A percentile compares a stretch with the other conserved stretches of the same genome.
phyloP scores from a whole-genome alignment of 257 asterid genomes.

The Solanum habrochaites region DNA sequence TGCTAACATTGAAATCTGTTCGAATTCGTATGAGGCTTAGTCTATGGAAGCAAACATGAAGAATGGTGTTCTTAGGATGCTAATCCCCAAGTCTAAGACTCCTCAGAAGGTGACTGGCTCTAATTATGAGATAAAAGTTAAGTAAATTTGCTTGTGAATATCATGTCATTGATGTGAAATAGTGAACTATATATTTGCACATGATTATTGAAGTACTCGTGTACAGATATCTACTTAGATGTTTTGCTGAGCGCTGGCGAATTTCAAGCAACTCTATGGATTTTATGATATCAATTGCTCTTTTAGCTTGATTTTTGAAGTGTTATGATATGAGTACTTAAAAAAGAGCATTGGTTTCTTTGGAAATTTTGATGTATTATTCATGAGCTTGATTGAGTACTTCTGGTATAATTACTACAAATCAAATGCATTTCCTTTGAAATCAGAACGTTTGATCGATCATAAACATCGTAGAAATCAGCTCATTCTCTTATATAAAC shows the following conservation, averaged over 20 bases:
- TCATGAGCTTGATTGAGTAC: not conserved
- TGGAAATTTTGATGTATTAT: not conserved
- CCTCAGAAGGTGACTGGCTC: not conserved
- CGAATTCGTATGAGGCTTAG: slow-evolving; percentile 4
- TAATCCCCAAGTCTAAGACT: slow-evolving; percentile 13
- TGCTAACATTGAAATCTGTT: slow-evolving; percentile 7
- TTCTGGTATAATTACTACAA: not conserved
- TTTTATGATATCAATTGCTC: not conserved
- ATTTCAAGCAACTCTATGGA: not conserved
- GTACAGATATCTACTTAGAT: not conserved
- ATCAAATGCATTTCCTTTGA: not conserved
- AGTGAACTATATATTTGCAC: not conserved
- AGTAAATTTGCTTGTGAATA: not conserved
- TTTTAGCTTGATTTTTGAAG: not conserved
- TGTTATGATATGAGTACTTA: not conserved
- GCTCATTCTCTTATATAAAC: not conserved
- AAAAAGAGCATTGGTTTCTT: not conserved
- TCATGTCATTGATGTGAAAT: not conserved
- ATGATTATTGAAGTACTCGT: not conserved
- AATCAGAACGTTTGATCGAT: not conserved
- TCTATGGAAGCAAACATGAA: slow-evolving; percentile 19
- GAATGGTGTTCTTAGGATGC: slow-evolving; percentile 24
- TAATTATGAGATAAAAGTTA: not conserved
- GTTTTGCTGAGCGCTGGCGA: not conserved
- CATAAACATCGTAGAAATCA: not conserved